Percentiles rank a stretch among this genome's conserved stretches.
Evolutionary conservation across 179 eudicot species (phyloP).

Genomic region (Carnegiea gigantea): DNA sequence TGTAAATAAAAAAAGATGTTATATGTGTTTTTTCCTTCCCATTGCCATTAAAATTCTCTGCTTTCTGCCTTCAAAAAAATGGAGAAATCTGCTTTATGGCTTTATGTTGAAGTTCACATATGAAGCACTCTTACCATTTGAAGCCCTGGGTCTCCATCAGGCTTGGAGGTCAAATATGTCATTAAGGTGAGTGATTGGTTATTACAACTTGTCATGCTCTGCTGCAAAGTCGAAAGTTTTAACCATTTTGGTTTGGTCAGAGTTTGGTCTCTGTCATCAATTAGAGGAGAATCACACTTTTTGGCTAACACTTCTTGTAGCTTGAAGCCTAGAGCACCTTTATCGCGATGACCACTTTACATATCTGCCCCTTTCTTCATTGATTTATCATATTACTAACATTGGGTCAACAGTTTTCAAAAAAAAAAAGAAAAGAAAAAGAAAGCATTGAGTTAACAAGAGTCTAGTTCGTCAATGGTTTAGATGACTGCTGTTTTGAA

Average conservation of each 20-base stretch:
- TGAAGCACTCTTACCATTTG: background rate
- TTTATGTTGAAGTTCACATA: background rate
- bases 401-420: background rate
- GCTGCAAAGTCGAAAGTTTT: background rate
- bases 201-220: background rate
- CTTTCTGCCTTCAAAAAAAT: background rate
- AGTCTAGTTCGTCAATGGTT: background rate
- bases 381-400: background rate
- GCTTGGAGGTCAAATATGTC: background rate
- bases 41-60: background rate
- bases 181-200: background rate
- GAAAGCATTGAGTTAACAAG: no score
- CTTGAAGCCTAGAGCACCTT: background rate
- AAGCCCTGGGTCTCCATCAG: slow-evolving; percentile 7
- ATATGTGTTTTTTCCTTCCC: background rate
- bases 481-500: background rate
- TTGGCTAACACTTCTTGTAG: background rate
- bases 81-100: background rate
- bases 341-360: background rate
- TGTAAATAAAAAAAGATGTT: background rate
- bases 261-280: background rate
- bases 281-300: background rate
- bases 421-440: no score
- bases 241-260: background rate
- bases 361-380: background rate